Percentiles rank a stretch among this genome's conserved stretches.
These are phyloP conservation scores for Pulveroboletus sp. DNA, from an alignment of 768 basidiomycete species.

Conservation along the genomic window DNA sequence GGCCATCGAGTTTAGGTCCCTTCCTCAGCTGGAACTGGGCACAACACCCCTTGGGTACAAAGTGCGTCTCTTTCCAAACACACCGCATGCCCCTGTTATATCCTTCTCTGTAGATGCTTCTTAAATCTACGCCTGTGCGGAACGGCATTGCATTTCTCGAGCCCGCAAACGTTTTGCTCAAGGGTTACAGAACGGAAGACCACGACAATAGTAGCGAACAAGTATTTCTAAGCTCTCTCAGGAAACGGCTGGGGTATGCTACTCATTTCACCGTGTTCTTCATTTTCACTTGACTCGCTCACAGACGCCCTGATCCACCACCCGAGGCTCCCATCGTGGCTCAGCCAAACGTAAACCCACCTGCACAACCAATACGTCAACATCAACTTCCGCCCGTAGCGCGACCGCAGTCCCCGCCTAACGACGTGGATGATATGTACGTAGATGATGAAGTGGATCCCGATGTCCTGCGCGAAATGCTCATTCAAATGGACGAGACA, in stretches of 20 bases:
- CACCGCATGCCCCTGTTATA: neutral
- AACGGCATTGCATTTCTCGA: conserved; percentile 77
- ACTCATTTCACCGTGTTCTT: neutral
- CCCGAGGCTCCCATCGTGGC: conserved; percentile 9
- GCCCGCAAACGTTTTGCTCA: conserved; percentile 57
- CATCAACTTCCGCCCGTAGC: conserved; percentile 7
- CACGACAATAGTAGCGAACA: conserved; percentile 55
- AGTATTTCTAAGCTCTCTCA: conserved; percentile 62
- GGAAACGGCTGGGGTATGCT: conserved; percentile 64
- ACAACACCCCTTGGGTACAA: conserved; percentile 82
- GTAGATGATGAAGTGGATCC: conserved; percentile 29
- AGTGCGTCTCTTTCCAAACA: conserved; percentile 37
- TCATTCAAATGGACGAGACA: conserved; percentile 15
- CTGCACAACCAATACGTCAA: conserved; percentile 10
- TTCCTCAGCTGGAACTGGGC: conserved; percentile 68
- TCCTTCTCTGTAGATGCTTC: conserved; percentile 48
- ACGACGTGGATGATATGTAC: conserved; percentile 22
- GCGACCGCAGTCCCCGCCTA: conserved; percentile 10
- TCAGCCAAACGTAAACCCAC: conserved; percentile 10
- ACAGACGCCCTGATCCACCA: conserved; percentile 27
- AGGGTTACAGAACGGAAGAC: conserved; percentile 64
- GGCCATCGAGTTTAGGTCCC: conserved; percentile 64
- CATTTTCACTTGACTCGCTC: neutral
- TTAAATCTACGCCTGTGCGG: conserved; percentile 67
- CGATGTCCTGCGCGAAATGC: conserved; percentile 25